Base-by-base conservation (phyloP, 2,329 filamentous ascomycete species). In the Karstenula rhodostoma region DNA sequence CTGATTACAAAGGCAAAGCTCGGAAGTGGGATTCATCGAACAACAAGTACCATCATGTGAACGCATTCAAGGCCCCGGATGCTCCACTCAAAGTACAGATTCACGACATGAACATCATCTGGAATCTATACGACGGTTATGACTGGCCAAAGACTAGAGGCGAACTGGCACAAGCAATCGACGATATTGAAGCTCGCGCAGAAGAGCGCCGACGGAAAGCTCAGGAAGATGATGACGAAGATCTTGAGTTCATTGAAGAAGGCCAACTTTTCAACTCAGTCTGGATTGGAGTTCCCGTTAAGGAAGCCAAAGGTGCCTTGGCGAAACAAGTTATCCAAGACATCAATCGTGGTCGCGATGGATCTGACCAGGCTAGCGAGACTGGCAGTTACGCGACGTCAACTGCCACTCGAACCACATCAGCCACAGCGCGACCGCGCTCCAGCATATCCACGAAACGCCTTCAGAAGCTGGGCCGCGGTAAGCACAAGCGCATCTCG, bases 251-350 rank as follows among this genome's bases (percentile, higher is more conserved):
- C 89, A 13, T 91, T 91, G 96, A 98, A 77, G 93, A 93, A 6
- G 96, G 99, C 75, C 96, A 96, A 68, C 83, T 99, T 17, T 99
- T 99, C 84, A 98, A 99, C 75, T 99, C 95, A 0, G 97, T 99
- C 57, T 99, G 97, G 80, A 97, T 99, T 69, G 93, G 92, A 15
- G 91, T 99, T 19, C 91, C 94, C 0, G 86, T 91, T 12, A 95
- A 94, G 68, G 88, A 90, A 59, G 94, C 98, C 68, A 93, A 93
- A 5, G 87, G 87, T 56, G 92, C 96, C 32, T 84, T 98, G 10
- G 85, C 92, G 4, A 87, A 88, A 48, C 91, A 91, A 42, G 97
- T 99, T 78, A 97, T 97, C 72, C 88, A 90, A 59, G 89, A 94
- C 32, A 86, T 98, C 37, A 61, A 61, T 51, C 47, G 43, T 10